Conservation (phyloP, 225 moss, liverwort and hornwort genomes). For the Antitrichia curtipendula region DNA sequence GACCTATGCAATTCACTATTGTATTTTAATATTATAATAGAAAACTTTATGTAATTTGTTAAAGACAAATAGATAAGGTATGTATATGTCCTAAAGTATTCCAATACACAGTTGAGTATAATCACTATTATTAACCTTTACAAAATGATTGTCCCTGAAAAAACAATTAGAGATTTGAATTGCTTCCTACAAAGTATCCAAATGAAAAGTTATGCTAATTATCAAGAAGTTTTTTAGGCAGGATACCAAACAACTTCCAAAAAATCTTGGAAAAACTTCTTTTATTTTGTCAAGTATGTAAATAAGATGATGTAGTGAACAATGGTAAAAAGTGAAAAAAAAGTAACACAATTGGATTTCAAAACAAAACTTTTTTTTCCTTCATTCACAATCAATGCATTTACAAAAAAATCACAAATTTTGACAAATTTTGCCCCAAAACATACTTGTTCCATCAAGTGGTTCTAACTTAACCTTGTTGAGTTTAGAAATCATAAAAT, state of each 20-base stretch:
- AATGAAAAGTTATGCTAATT: accelerated
- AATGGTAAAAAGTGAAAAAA: background rate
- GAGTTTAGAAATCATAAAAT: background rate
- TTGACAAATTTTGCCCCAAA: background rate
- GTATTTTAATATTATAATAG: background rate
- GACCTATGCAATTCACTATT: background rate
- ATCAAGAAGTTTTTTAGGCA: accelerated
- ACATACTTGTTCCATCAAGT: accelerated
- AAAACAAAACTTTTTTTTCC: background rate
- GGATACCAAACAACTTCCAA: accelerated
- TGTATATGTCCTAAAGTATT: background rate
- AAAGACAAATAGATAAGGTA: background rate
- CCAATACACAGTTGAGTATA: accelerated
- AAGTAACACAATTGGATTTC: background rate
- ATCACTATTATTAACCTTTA: background rate
- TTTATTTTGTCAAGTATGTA: background rate
- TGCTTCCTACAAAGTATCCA: background rate
- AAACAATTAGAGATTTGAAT: background rate
- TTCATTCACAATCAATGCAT: background rate
- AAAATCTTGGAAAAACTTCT: background rate
- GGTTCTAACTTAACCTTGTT: background rate
- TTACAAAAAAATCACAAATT: background rate
- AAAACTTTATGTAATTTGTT: background rate
- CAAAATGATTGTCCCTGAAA: background rate
- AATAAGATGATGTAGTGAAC: background rate